Evolutionary conservation across 177 flowering plant genomes (phyloP), one percentile per base, ranked within the genome.

Genomic region (Vitis hybrid): DNA sequence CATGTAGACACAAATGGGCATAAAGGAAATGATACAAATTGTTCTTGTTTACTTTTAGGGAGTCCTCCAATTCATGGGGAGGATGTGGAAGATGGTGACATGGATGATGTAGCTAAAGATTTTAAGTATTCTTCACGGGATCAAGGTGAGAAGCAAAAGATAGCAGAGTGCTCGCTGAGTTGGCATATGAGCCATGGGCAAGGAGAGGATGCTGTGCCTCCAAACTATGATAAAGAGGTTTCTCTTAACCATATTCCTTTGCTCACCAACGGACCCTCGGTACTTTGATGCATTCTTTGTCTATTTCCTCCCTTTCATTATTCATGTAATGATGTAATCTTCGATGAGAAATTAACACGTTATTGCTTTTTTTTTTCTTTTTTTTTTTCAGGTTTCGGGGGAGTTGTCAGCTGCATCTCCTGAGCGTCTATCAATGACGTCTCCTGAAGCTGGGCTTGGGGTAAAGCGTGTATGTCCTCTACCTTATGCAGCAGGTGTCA

Each of bases 11-110:
- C n/a, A 31, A 31, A 29, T 34, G 10, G 18, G 5, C 54, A 2
- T 58, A 14, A 26, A 48, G 51, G 49, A 64, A 13, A 3, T 22
- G 12, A 57, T n/a, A 48, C 67, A 19, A n/a, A 20, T 49, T 61
- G 3, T 50, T 52, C 19, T 18, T 71, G 2, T 20, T 71, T 29
- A 31, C 20, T 15, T 64, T 20, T 52, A 76, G 78, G 78, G 11
- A 71, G 78, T 58, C 78, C 78, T 62, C 22, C 74, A 1, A 55
- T 71, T 18, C 16, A 9, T 3, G 74, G 78, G 10, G 78, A 76
- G 1, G 51, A 55, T 9, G 73, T 56, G 50, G 78, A 75, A 29
- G 74, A 67, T 62, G 59, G 13, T 29, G 59, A 45, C 15, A 2
- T 12, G 19, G 34, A 31, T 49, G 67, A 61, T 62, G 67, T 8